A percentile compares a stretch with the other conserved stretches of the same genome.
phyloP scores from a whole-genome alignment of 129 eudicot species.

The Saussurea involucrata region DNA sequence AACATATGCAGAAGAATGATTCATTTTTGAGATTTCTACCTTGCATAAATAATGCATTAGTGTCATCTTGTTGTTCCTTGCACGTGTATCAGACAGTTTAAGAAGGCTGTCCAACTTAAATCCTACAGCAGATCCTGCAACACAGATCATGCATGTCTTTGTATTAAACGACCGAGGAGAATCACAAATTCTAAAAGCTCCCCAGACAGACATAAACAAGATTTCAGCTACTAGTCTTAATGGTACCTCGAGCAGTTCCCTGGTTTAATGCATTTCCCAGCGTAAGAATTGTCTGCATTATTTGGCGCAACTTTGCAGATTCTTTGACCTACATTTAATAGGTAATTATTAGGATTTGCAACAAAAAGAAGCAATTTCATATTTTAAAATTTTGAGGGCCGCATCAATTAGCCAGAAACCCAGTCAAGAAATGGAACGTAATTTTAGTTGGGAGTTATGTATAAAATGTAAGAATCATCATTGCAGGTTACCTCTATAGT shows the following conservation, averaged over 20 bases:
- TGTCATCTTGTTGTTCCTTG: constrained; percentile 95
- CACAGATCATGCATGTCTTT: constrained; percentile 10
- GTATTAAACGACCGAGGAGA: neutral
- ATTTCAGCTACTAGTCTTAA: neutral
- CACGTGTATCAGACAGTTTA: constrained; percentile 94
- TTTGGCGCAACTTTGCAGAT: constrained; percentile 79
- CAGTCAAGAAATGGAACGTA: neutral
- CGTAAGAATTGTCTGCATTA: constrained; percentile 95
- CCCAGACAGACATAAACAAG: neutral
- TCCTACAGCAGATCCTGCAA: constrained; percentile 91
- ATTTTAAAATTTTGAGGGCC: neutral
- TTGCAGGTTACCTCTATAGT: constrained; percentile 64
- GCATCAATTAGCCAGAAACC: neutral
- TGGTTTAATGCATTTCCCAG: constrained; percentile 95
- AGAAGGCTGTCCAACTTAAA: constrained; percentile 95
- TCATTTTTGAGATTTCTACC: constrained; percentile 34
- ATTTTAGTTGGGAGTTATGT: neutral
- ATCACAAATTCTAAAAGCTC: constrained; percentile 9
- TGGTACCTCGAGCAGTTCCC: constrained; percentile 93
- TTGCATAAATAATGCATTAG: constrained; percentile 97
- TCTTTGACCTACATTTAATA: constrained; percentile 63
- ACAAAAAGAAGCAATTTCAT: neutral
- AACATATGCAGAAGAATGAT: neutral
- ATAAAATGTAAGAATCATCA: neutral
- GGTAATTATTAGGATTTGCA: neutral